Conservation (phyloP, 2,329 filamentous ascomycete species). For the Drechslerella dactyloides region DNA sequence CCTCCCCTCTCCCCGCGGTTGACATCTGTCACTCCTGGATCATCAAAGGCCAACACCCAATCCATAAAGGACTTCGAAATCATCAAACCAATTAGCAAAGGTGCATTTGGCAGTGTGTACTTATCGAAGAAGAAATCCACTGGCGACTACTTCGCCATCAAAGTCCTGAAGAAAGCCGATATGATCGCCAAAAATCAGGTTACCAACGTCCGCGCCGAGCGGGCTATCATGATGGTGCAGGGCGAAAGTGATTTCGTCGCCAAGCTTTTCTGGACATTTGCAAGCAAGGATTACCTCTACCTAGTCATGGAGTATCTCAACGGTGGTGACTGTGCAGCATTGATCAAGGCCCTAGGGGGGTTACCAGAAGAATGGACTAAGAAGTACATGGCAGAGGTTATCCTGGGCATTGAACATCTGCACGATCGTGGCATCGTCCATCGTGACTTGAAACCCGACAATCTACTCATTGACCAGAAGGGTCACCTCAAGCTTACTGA, state of each 20-base stretch:
- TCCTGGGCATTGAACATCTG: conserved; percentile 94
- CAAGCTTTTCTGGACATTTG: conserved; percentile 99
- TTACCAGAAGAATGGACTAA: conserved; percentile 97
- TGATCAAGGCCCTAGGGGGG: conserved; percentile 91
- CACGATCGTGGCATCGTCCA: conserved; percentile 95
- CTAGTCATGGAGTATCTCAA: conserved; percentile 99
- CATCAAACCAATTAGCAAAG: conserved; percentile 98
- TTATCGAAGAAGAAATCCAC: conserved; percentile 98
- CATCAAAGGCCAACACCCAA: conserved; percentile 84
- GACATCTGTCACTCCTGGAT: conserved; percentile 74
- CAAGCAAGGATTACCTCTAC: conserved; percentile 98
- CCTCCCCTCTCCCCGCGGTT: conserved; percentile 83
- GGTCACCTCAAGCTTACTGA: conserved; percentile 97
- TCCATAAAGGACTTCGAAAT: conserved; percentile 99
- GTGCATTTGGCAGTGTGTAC: conserved; percentile 97
- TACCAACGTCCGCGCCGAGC: conserved; percentile 97
- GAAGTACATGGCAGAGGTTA: conserved; percentile 94
- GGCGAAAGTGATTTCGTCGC: conserved; percentile 98
- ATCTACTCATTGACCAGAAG: conserved; percentile 93
- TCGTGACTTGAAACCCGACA: conserved; percentile 95
- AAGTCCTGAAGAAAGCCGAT: conserved; percentile 98
- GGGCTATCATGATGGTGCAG: conserved; percentile 99
- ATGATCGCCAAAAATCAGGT: conserved; percentile 99
- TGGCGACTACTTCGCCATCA: conserved; percentile 97
- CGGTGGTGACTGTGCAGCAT: conserved; percentile 91